Percentiles rank a stretch among this genome's conserved stretches.
Conservation (phyloP, 2,329 filamentous ascomycete species). For the Trichoderma arundinaceum region DNA sequence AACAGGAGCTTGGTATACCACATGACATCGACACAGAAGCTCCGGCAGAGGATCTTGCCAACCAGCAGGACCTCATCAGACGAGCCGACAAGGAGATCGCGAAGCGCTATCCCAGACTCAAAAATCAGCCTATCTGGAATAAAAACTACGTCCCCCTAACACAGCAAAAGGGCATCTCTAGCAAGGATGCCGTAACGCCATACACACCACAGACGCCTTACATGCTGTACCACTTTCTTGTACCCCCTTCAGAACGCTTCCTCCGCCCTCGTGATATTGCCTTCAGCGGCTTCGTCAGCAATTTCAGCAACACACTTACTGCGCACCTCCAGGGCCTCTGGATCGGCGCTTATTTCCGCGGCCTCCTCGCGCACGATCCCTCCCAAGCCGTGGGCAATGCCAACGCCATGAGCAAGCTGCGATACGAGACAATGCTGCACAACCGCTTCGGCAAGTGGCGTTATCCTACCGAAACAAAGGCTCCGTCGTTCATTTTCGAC, state of each 20-base stretch:
- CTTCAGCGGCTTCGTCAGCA: constrained; percentile 51
- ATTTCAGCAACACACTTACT: constrained; percentile 48
- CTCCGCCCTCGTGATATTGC: constrained; percentile 49
- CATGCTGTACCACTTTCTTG: constrained; percentile 54
- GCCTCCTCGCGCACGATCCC: constrained; percentile 38
- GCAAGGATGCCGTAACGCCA: constrained; percentile 39
- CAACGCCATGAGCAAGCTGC: constrained; percentile 49
- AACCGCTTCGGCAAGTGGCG: constrained; percentile 73
- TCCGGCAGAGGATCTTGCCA: constrained; percentile 43
- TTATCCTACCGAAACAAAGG: constrained; percentile 65
- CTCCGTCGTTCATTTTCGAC: constrained; percentile 78
- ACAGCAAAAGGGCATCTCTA: constrained; percentile 46
- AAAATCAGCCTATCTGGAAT: constrained; percentile 57
- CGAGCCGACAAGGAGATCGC: constrained; percentile 61
- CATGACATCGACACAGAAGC: constrained; percentile 40
- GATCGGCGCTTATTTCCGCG: constrained; percentile 67
- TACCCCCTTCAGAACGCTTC: constrained; percentile 47
- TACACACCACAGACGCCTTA: constrained; percentile 45
- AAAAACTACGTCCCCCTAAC: constrained; percentile 52
- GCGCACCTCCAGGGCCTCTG: constrained; percentile 61
- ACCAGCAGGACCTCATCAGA: constrained; percentile 45
- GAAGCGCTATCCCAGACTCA: constrained; percentile 57
- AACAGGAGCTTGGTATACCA: constrained; percentile 56
- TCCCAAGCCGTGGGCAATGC: constrained; percentile 30
- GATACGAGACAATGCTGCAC: constrained; percentile 65